These are phyloP conservation scores for Aspergillus sp. DNA, from an alignment of 2,329 filamentous ascomycete species.

Conservation along the genomic window DNA sequence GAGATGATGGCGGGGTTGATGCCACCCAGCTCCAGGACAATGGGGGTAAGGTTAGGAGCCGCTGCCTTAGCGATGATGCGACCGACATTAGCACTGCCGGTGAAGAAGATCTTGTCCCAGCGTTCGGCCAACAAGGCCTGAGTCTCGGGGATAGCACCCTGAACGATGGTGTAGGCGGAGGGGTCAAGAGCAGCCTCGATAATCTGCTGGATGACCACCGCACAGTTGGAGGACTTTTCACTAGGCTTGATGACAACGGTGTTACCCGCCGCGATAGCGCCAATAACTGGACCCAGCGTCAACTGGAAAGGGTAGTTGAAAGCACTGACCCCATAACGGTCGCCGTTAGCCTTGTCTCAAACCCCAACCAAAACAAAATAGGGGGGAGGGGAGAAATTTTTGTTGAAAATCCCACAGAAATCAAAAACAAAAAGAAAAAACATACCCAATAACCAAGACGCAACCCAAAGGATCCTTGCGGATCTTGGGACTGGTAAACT, in stretches of 20 bases:
- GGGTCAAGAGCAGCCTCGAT: slow-evolving; percentile 75
- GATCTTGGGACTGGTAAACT: slow-evolving; percentile 71
- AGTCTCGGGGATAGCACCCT: slow-evolving; percentile 79
- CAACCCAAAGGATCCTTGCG: slow-evolving; percentile 85
- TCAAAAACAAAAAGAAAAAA: not conserved
- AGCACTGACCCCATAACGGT: slow-evolving; percentile 52
- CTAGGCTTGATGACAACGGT: slow-evolving; percentile 89
- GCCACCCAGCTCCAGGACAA: slow-evolving; percentile 87
- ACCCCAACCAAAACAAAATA: not conserved
- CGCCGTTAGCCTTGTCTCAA: not conserved
- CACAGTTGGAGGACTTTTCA: slow-evolving; percentile 74
- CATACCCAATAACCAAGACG: slow-evolving; percentile 77
- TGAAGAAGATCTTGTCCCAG: slow-evolving; percentile 99
- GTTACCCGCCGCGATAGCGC: slow-evolving; percentile 90
- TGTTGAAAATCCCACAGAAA: too few relatives aligned
- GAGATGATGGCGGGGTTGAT: slow-evolving; percentile 90
- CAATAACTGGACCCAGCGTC: slow-evolving; percentile 74
- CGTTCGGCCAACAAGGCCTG: slow-evolving; percentile 81
- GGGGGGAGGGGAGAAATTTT: not conserved
- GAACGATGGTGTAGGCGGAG: slow-evolving; percentile 73
- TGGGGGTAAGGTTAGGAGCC: slow-evolving; percentile 82
- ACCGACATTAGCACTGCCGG: slow-evolving; percentile 75
- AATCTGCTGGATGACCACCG: slow-evolving; percentile 77
- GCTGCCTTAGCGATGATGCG: slow-evolving; percentile 89
- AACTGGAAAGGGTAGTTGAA: slow-evolving; percentile 94